phyloP scores from a whole-genome alignment of 257 asterid genomes.

The Ballota nigra region DNA sequence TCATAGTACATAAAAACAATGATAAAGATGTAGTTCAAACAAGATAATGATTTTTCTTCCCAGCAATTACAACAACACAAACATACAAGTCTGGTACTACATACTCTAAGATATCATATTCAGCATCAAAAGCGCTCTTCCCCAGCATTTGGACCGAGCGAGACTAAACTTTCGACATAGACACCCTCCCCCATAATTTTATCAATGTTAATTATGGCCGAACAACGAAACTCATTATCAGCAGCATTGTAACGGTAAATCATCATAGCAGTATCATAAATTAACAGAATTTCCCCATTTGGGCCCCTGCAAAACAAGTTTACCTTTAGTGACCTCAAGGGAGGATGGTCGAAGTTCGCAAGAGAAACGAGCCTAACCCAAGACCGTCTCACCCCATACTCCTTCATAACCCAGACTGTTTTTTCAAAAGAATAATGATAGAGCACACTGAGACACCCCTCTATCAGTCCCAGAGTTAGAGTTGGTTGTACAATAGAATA shows the following conservation, averaged over 20 bases:
- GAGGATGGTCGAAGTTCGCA: background rate
- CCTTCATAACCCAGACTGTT: background rate
- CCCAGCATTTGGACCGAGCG: background rate
- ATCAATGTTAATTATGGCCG: background rate
- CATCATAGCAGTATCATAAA: background rate
- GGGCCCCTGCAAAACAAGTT: background rate
- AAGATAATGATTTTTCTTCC: no score
- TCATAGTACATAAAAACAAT: no score
- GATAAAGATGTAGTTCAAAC: no score
- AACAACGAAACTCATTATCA: background rate
- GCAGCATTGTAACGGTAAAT: background rate
- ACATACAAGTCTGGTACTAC: no score
- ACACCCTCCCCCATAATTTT: background rate
- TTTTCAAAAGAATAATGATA: background rate
- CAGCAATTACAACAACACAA: no score
- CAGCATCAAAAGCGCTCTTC: background rate
- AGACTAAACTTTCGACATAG: background rate
- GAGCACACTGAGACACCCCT: background rate
- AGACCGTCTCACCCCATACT: background rate
- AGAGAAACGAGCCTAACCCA: background rate
- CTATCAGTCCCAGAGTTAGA: slow-evolving; percentile 29
- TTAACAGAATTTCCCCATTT: background rate
- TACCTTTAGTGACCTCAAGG: background rate
- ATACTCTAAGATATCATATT: background rate
- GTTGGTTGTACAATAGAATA: background rate